Conservation (phyloP, 2,329 filamentous ascomycete genomes). For the Orbilia brochopaga region DNA sequence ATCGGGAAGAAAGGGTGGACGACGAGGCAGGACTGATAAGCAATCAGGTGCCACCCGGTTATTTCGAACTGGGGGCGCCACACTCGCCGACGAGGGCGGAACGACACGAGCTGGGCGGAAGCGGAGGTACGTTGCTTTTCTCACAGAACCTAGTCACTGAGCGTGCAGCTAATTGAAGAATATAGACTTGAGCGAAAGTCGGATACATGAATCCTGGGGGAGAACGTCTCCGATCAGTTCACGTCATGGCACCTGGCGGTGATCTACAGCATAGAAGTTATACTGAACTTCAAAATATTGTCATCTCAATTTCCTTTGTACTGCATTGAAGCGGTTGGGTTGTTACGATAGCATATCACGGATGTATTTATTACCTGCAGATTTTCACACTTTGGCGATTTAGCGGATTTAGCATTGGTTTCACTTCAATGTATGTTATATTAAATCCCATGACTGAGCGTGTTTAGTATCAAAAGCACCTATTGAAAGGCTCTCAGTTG, state of each 20-base stretch:
- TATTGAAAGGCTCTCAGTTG: too few relatives aligned
- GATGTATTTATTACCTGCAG: too few relatives aligned
- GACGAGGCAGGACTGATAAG: conserved; percentile 36
- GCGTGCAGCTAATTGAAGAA: not conserved
- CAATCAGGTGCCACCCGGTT: conserved; percentile 22
- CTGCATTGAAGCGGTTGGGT: too few relatives aligned
- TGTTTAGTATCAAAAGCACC: too few relatives aligned
- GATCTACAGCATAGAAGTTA: not conserved
- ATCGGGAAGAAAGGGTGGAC: conserved; percentile 33
- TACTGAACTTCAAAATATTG: too few relatives aligned
- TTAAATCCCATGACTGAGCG: too few relatives aligned
- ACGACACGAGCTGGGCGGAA: conserved; percentile 27
- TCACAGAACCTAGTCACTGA: not conserved
- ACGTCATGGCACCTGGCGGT: conserved; percentile 24
- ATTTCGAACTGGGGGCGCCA: conserved; percentile 38
- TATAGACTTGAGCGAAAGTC: conserved; percentile 29
- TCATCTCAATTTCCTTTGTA: too few relatives aligned
- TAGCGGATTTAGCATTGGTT: too few relatives aligned
- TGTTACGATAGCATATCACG: not conserved
- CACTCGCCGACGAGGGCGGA: conserved; percentile 30
- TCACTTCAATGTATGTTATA: too few relatives aligned
- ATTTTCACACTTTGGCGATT: too few relatives aligned
- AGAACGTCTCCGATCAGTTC: conserved; percentile 11
- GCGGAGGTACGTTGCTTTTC: conserved; percentile 2
- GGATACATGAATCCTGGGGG: conserved; percentile 11